Percentiles rank a stretch among this genome's conserved stretches.
Conservation (phyloP, 345 rosid genomes). For the Melaleuca quinquenervia region DNA sequence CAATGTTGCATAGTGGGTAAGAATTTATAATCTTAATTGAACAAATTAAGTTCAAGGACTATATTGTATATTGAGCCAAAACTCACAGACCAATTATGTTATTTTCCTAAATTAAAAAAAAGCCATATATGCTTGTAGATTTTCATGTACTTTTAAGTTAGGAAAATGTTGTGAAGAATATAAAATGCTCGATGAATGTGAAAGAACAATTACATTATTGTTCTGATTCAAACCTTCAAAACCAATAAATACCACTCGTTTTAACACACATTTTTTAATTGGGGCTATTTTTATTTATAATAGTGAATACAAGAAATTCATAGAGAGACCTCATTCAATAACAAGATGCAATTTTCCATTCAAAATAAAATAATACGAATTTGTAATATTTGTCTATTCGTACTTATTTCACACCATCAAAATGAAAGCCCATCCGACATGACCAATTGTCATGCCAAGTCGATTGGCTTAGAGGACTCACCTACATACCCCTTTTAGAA, state of each 20-base stretch:
- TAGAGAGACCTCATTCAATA: background rate
- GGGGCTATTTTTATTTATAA: background rate
- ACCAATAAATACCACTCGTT: background rate
- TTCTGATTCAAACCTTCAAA: background rate
- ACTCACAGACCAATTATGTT: accelerated
- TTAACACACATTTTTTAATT: background rate
- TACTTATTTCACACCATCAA: background rate
- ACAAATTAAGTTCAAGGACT: too few species aligned
- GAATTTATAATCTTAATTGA: too few species aligned
- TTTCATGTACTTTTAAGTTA: background rate
- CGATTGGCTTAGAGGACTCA: too few species aligned
- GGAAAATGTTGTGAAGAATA: background rate
- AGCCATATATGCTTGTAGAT: background rate
- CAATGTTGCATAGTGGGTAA: accelerated
- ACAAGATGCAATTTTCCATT: background rate
- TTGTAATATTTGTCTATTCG: background rate
- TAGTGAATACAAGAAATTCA: background rate
- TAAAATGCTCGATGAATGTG: background rate
- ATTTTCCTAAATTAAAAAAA: background rate
- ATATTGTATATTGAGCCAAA: background rate
- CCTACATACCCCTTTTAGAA: background rate
- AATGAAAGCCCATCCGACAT: background rate
- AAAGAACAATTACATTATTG: background rate
- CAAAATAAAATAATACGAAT: background rate
- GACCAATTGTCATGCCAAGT: too few species aligned